Evolutionary conservation across 2,329 filamentous ascomycete genomes (phyloP), one percentile per base, ranked within the genome.

Genomic region (Paracoccidioides lutzii): DNA sequence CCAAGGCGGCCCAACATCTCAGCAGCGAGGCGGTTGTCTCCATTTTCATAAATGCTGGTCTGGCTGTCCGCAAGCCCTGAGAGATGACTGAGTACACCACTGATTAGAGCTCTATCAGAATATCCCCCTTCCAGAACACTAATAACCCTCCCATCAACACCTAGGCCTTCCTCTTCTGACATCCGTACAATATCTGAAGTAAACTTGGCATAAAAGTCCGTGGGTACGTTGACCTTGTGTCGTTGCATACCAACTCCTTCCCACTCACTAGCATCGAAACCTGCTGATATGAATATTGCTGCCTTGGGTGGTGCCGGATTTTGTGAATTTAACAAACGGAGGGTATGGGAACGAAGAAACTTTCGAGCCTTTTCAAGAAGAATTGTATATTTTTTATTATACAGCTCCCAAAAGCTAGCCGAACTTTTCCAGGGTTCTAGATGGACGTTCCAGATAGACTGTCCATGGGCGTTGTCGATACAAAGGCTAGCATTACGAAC

Each of bases 121-220:
- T 98, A 98, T 0, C 93, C 93, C 37, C 93, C 93, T 71, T 98
- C 93, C 28, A 98, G 78, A 2, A 97, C 90, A 68, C 91, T 97
- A 65, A 98, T 85, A 28, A 97, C 78, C 46, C 93, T 81, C 2
- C 91, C 91, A 32, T 94, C 85, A 1, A 88, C 87, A 33, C 81
- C 79, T 1, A 88, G 80, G 1, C 80, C 87, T 63, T 88, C 83
- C 67, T 96, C 90, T 43, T 87, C 80, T 0, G 94, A 87, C 57
- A 98, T 75, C 50, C 80, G 82, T 12, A 94, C 84, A 3, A 96
- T 81, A 65, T 98, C 93, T 46, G 84, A 80, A 0, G 91, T 91
- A 60, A 98, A 86, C 1, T 87, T 83, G 51, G 93, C 93, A 67
- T 97, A 98, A 68, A 98, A 98, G 54, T 91, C 88, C 0, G 91